Conservation (phyloP, 2,329 filamentous ascomycete genomes). For the Colletotrichum theobromicola region DNA sequence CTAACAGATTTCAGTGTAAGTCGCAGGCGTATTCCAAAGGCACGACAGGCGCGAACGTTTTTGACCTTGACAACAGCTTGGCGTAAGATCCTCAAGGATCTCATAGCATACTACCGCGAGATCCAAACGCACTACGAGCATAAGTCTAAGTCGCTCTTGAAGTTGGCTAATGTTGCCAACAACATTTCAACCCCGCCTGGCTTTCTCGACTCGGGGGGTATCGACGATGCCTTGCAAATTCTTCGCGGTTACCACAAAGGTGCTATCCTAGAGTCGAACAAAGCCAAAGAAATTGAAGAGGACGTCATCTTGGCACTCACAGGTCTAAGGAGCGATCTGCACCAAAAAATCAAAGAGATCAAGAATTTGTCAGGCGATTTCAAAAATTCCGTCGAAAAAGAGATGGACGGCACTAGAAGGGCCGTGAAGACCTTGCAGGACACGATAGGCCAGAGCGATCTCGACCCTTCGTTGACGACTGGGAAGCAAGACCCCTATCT, state of each 20-base stretch:
- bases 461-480: slow-evolving; percentile 74
- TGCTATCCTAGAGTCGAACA: slow-evolving; percentile 80
- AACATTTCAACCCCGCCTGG: slow-evolving; percentile 76
- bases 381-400: slow-evolving; percentile 95
- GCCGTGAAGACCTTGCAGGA: slow-evolving; percentile 85
- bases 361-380: slow-evolving; percentile 93
- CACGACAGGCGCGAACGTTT: not conserved
- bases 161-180: slow-evolving; percentile 83
- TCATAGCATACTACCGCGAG: slow-evolving; percentile 93
- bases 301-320: slow-evolving; percentile 90
- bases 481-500: slow-evolving; percentile 95
- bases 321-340: slow-evolving; percentile 84
- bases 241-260: slow-evolving; percentile 84
- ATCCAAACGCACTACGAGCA: slow-evolving; percentile 89
- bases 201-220: slow-evolving; percentile 82
- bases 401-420: slow-evolving; percentile 84
- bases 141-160: slow-evolving; percentile 80
- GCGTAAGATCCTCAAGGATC: slow-evolving; percentile 93
- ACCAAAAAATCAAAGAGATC: slow-evolving; percentile 98
- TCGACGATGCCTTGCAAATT: slow-evolving; percentile 85
- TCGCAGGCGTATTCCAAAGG: not conserved
- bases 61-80: slow-evolving; percentile 64
- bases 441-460: slow-evolving; percentile 77
- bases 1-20: slow-evolving; percentile 87
- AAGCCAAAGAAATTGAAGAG: slow-evolving; percentile 87